These are phyloP conservation scores for Amniculicola lignicola DNA, from an alignment of 495 filamentous ascomycete species.

Conservation along the genomic window DNA sequence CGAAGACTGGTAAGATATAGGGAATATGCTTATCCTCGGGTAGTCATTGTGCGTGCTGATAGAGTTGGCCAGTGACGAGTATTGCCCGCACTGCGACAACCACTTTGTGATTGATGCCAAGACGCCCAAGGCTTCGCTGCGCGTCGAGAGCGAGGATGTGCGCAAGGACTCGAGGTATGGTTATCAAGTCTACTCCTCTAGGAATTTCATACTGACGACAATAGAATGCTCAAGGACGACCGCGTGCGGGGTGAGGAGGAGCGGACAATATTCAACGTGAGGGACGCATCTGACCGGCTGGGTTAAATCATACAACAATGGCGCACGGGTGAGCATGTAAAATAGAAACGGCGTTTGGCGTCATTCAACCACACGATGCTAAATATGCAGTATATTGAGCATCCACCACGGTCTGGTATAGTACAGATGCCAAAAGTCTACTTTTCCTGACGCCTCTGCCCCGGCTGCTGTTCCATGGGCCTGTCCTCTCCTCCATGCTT, in stretches of 20 bases:
- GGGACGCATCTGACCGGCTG: constrained; percentile 67
- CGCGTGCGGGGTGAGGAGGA: constrained; percentile 61
- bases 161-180: constrained; percentile 66
- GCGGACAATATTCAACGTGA: constrained; percentile 65
- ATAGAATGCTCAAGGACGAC: constrained; percentile 92
- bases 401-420: constrained; percentile 4
- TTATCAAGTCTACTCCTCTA: background rate
- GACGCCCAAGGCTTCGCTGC: constrained; percentile 71
- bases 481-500: constrained; percentile 11
- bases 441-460: constrained; percentile 30
- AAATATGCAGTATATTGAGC: constrained; percentile 18
- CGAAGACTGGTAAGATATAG: constrained; percentile 65
- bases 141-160: constrained; percentile 86
- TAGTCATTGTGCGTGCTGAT: constrained; percentile 1
- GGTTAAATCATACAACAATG: too few relatives aligned
- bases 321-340: background rate
- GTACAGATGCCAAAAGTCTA: constrained; percentile 28
- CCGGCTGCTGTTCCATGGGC: constrained; percentile 13
- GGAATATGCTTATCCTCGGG: background rate
- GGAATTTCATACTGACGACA: background rate
- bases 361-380: background rate
- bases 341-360: background rate
- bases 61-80: constrained; percentile 69
- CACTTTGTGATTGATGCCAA: constrained; percentile 90
- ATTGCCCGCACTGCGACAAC: constrained; percentile 99